Conservation (phyloP, 495 filamentous ascomycete genomes). For the Talaromyces wortmannii region DNA sequence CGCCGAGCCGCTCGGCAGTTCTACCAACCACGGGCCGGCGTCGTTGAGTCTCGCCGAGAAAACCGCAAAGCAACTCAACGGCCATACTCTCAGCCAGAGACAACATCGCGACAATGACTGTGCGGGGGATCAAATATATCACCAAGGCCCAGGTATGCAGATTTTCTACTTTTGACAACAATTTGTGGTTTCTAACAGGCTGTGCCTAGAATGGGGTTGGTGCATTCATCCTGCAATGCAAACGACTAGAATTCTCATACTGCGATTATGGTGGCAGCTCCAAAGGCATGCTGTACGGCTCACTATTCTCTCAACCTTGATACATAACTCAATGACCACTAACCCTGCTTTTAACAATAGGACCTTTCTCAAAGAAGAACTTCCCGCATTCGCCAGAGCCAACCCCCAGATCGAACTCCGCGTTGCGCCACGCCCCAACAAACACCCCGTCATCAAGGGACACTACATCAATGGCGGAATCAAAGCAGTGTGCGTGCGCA, state of each 20-base stretch:
- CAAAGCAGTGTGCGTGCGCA: conserved; percentile 83
- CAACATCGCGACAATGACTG: conserved; percentile 50
- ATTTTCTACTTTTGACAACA: neutral
- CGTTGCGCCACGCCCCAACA: conserved; percentile 77
- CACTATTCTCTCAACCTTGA: no score
- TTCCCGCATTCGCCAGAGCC: conserved; percentile 66
- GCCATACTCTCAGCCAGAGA: neutral
- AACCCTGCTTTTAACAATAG: conserved; percentile 29
- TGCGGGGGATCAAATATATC: conserved; percentile 48
- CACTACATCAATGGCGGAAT: conserved; percentile 85
- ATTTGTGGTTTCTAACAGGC: conserved; percentile 1
- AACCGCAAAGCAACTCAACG: neutral
- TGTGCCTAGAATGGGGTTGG: conserved; percentile 79
- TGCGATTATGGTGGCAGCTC: conserved; percentile 93
- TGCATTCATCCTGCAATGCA: conserved; percentile 96
- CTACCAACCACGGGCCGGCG: conserved; percentile 14
- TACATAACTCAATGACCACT: no score
- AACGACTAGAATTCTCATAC: conserved; percentile 89
- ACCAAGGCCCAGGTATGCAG: conserved; percentile 29
- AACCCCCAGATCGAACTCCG: conserved; percentile 90
- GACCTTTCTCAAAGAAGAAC: conserved; percentile 67
- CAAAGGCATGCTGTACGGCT: conserved; percentile 80
- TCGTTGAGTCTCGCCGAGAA: conserved; percentile 9
- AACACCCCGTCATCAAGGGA: conserved; percentile 81
- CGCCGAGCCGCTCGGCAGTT: conserved; percentile 10